Percentiles rank a stretch among this genome's conserved stretches.
Conservation (phyloP, 2,329 filamentous ascomycete genomes). For the Monosporascus sp. region DNA sequence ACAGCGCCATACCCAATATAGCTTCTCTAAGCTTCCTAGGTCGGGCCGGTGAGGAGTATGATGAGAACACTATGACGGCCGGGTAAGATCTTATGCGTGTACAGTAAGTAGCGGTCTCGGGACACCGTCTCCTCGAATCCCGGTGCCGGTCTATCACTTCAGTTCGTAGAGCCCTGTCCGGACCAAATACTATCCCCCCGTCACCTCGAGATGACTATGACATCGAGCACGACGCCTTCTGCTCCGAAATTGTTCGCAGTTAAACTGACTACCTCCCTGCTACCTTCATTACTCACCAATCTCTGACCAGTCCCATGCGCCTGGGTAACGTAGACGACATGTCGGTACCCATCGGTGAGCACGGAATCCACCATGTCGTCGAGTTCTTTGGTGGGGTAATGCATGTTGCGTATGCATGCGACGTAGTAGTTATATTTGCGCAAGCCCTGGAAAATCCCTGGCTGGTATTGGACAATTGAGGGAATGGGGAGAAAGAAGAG, state of each 20-base stretch:
- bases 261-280: background rate
- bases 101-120: no score
- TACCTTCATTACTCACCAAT: background rate
- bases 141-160: no score
- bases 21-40: background rate
- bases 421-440: background rate
- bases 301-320: slow-evolving; percentile 6
- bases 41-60: background rate
- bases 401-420: slow-evolving; percentile 1
- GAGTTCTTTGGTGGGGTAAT: slow-evolving; percentile 3
- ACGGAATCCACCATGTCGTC: slow-evolving; percentile 13
- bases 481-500: background rate
- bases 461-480: background rate
- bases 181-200: background rate
- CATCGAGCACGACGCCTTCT: background rate
- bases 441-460: background rate
- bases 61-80: background rate
- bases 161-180: no score
- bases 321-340: slow-evolving; percentile 17
- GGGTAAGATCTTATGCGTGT: no score
- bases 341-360: slow-evolving; percentile 22
- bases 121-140: no score
- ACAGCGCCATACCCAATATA: background rate
- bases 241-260: background rate
- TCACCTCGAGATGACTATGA: background rate